Conservation (phyloP, 495 filamentous ascomycete species). For the Trichoderma orchidacearum region DNA sequence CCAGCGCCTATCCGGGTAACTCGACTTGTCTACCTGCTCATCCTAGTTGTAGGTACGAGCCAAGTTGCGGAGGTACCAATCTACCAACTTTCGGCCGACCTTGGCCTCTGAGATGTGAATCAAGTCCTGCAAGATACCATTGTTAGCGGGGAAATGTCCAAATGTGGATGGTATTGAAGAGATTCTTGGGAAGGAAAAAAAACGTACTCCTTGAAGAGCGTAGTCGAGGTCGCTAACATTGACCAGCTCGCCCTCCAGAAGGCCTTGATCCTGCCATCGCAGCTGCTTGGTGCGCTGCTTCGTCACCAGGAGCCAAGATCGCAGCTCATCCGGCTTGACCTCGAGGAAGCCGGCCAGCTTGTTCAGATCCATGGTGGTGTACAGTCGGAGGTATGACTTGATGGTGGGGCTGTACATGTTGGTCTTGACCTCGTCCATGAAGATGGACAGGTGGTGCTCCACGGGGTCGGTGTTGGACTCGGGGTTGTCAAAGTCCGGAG, state of each 20-base stretch:
- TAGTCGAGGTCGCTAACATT: conserved; percentile 92
- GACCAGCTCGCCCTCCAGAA: conserved; percentile 84
- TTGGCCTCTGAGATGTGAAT: conserved; percentile 99
- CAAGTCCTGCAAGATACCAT: conserved; percentile 45
- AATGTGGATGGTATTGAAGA: conserved; percentile 3
- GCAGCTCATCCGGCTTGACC: conserved; percentile 80
- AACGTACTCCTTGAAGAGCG: conserved; percentile 76
- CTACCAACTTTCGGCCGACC: conserved; percentile 88
- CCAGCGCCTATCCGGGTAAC: neutral
- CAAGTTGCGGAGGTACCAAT: conserved; percentile 97
- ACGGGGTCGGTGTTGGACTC: conserved; percentile 89
- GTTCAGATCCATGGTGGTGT: conserved; percentile 98
- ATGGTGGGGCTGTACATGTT: conserved; percentile 93
- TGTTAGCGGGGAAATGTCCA: conserved; percentile 11
- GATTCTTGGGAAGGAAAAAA: conserved; percentile 3
- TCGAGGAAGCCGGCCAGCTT: conserved; percentile 96
- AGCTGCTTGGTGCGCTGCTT: conserved; percentile 97
- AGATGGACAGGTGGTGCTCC: conserved; percentile 91
- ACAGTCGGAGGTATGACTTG: conserved; percentile 95
- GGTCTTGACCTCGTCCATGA: conserved; percentile 98
- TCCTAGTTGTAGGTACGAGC: conserved; percentile 64
- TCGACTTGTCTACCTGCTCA: neutral
- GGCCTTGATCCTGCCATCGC: conserved; percentile 78
- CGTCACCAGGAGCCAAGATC: conserved; percentile 84
- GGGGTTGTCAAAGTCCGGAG: conserved; percentile 93